These are phyloP conservation scores for Populus tremula DNA, from an alignment of 345 rosid genomes.

Conservation along the genomic window DNA sequence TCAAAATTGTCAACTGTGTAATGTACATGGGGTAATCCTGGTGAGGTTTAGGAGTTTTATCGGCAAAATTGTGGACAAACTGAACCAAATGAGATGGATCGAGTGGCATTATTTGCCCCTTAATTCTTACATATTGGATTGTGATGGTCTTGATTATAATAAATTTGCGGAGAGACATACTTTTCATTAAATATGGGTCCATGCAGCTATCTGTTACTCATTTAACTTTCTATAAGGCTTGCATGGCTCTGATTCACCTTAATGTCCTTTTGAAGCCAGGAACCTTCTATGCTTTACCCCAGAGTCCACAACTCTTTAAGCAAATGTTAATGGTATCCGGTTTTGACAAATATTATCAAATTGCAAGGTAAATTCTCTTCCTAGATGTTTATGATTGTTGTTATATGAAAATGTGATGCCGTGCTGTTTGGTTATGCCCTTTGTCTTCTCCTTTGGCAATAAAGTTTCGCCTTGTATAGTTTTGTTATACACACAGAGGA, in stretches of 20 bases:
- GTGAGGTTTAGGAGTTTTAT: background rate
- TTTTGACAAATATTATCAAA: slow-evolving; percentile 90
- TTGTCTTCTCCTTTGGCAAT: slow-evolving; percentile 1
- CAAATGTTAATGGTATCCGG: slow-evolving; percentile 99
- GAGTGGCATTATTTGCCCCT: background rate
- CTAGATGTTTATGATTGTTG: slow-evolving; percentile 7
- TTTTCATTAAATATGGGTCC: background rate
- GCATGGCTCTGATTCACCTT: slow-evolving; percentile 36
- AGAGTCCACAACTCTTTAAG: slow-evolving; percentile 94
- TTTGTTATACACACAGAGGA: background rate
- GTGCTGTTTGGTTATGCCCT: background rate
- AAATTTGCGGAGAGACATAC: background rate
- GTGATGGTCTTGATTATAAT: background rate
- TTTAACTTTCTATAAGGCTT: slow-evolving; percentile 25
- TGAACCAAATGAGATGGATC: background rate
- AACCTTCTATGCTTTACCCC: slow-evolving; percentile 96
- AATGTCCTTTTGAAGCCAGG: slow-evolving; percentile 80
- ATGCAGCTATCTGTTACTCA: background rate
- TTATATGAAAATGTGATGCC: background rate
- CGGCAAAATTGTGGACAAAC: background rate
- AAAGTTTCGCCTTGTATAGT: background rate
- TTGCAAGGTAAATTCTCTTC: slow-evolving; percentile 66
- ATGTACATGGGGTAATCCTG: background rate
- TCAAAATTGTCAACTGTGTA: background rate
- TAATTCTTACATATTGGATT: background rate